A percentile compares a stretch with the other conserved stretches of the same genome.
phyloP scores from a whole-genome alignment of 495 filamentous ascomycete species.

The Jackrogersella multiformis region DNA sequence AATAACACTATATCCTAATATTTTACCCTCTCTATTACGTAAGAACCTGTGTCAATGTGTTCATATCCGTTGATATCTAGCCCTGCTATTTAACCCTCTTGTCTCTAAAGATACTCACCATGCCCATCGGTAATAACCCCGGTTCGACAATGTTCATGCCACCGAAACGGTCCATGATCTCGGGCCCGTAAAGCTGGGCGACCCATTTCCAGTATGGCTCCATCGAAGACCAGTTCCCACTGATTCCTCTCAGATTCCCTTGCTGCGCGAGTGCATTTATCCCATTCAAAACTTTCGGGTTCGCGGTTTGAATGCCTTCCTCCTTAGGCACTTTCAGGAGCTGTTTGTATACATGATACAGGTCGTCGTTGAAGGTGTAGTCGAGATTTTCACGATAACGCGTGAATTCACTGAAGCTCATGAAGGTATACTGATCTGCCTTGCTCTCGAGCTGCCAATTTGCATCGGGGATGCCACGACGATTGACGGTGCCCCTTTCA shows the following conservation, averaged over 20 bases:
- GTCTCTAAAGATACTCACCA: constrained; percentile 69
- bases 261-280: constrained; percentile 36
- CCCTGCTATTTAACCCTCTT: constrained; percentile 68
- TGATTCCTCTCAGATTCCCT: constrained; percentile 34
- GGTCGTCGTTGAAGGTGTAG: constrained; percentile 27
- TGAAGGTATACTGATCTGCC: constrained; percentile 51
- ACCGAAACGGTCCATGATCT: constrained; percentile 68
- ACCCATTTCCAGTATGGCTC: constrained; percentile 71
- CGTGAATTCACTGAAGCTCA: constrained; percentile 64
- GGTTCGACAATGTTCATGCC: constrained; percentile 68
- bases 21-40: too few species aligned
- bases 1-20: too few species aligned
- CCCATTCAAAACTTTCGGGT: constrained; percentile 43
- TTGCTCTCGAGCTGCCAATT: constrained; percentile 34
- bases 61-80: constrained; percentile 9
- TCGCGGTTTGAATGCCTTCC: constrained; percentile 43
- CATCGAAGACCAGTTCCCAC: constrained; percentile 53
- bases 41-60: too few species aligned
- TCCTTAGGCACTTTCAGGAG: constrained; percentile 54
- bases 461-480: not conserved
- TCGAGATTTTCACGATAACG: constrained; percentile 59
- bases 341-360: constrained; percentile 49
- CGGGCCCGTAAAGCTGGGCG: constrained; percentile 65
- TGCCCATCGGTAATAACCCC: constrained; percentile 70
- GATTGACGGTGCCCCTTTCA: constrained; percentile 42